Evolutionary conservation across 306 rosid species (phyloP), one percentile per base, ranked within the genome.

Genomic region (Sophora flavescens): DNA sequence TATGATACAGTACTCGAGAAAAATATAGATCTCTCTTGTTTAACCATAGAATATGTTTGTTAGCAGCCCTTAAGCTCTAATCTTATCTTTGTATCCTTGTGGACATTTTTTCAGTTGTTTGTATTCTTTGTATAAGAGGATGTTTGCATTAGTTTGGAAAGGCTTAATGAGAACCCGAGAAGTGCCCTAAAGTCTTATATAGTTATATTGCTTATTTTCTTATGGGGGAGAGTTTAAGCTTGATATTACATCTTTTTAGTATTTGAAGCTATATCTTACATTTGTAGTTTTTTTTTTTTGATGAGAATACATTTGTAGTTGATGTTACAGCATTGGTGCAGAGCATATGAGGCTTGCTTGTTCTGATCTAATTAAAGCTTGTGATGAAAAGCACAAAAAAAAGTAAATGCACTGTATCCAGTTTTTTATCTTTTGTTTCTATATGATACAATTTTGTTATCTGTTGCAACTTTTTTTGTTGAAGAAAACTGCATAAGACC

Each of bases 321-420:
- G 54, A 14, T 72, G 41, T 82, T 67, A 44, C 88, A 91, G 97
- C 60, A 79, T 91, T 51, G 92, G 97, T 58, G 91, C 88, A 1
- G 83, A 81, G 62, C 88, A 64, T 28, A 82, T 86, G 79, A 83
- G 53, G 68, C 81, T 38, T 35, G 90, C 92, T 42, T 84, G 88
- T 64, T 32, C 17, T 48, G 81, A 78, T 57, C 82, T 89, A 64
- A 77, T 84, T 42, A 57, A 75, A 74, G 89, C 92, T 69, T 86
- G 88, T 74, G 77, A 84, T 45, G 81, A 76, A 63, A 82, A 28
- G 72, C 11, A 86, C 63, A 53, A 72, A 16, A 60, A 14, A 58
- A 72, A 44, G 97, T 86, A 88, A 70, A 51, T 52, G 9, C 35
- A 53, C 4, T 74, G 1, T 63, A 64, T 61, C 51, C 35, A 45